phyloP scores from a whole-genome alignment of 805 yeast genomes.

The Komagataella kurtzmanii region DNA sequence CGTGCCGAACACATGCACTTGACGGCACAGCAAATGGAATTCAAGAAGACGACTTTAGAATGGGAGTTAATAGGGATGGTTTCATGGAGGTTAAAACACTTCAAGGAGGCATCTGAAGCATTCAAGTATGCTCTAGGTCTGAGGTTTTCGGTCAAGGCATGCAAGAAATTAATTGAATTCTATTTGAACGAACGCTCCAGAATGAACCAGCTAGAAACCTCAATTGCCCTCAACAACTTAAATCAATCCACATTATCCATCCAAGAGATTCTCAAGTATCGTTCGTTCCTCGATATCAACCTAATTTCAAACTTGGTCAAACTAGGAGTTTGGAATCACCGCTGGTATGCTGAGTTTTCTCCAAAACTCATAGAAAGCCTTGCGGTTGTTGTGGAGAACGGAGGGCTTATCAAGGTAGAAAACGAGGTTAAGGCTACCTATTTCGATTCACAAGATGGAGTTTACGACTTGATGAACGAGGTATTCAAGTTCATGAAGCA shows the following conservation, averaged over 20 bases:
- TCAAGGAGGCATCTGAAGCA: conserved; percentile 78
- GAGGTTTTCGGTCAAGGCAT: conserved; percentile 72
- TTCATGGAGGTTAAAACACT: conserved; percentile 75
- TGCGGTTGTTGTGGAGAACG: conserved; percentile 50
- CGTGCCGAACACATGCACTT: conserved; percentile 83
- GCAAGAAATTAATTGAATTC: conserved; percentile 58
- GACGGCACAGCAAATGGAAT: conserved; percentile 74
- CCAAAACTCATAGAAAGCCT: conserved; percentile 50
- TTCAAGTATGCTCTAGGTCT: conserved; percentile 57
- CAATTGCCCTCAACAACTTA: conserved; percentile 3
- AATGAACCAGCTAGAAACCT: conserved; percentile 14
- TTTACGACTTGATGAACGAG: conserved; percentile 40
- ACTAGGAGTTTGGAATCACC: conserved; percentile 91
- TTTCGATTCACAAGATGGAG: conserved; percentile 38
- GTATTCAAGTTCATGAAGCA: conserved; percentile 31
- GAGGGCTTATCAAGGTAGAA: conserved; percentile 67
- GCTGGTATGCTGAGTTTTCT: conserved; percentile 93
- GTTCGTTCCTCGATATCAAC: conserved; percentile 33
- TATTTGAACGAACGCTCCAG: conserved; percentile 35
- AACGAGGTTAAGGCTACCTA: conserved; percentile 59
- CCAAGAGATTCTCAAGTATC: conserved; percentile 17
- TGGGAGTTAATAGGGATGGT: conserved; percentile 89
- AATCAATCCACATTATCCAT: conserved; percentile 5
- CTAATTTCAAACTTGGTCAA: conserved; percentile 62
- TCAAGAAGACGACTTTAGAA: conserved; percentile 67